Evolutionary conservation across 441 rosid genomes (phyloP).

Genomic region (Pelargonium cotyledonis): DNA sequence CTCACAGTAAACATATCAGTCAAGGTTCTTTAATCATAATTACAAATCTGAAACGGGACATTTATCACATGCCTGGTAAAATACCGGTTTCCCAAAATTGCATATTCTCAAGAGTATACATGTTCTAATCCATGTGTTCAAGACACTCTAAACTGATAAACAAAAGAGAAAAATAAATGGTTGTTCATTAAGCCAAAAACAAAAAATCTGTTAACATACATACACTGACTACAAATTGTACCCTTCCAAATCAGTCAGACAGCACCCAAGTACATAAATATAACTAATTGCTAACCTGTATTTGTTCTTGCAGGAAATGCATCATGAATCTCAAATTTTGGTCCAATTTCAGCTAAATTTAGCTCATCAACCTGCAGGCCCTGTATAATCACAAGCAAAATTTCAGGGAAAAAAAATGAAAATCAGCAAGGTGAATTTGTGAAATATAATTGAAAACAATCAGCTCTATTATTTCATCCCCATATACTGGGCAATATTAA

Average conservation of each 20-base stretch:
- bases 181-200: neutral
- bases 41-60: too few relatives aligned
- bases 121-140: neutral
- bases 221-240: neutral
- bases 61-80: too few relatives aligned
- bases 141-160: neutral
- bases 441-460: neutral
- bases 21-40: too few relatives aligned
- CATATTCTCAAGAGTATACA: neutral
- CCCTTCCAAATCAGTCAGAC: neutral
- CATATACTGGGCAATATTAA: neutral
- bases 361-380: constrained; percentile 65
- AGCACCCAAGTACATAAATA: neutral
- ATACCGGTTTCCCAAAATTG: neutral
- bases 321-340: constrained; percentile 82
- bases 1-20: too few relatives aligned
- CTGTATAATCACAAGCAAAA: constrained; percentile 36
- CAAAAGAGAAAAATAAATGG: neutral
- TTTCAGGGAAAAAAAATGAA: neutral
- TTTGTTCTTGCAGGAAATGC: constrained; percentile 92
- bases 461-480: neutral
- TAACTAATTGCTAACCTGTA: constrained; percentile 45
- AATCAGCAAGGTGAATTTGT: neutral
- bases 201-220: neutral
- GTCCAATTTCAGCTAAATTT: constrained; percentile 75